Conservation (phyloP, 2,329 filamentous ascomycete species). For the Ceratocystis colombiana region DNA sequence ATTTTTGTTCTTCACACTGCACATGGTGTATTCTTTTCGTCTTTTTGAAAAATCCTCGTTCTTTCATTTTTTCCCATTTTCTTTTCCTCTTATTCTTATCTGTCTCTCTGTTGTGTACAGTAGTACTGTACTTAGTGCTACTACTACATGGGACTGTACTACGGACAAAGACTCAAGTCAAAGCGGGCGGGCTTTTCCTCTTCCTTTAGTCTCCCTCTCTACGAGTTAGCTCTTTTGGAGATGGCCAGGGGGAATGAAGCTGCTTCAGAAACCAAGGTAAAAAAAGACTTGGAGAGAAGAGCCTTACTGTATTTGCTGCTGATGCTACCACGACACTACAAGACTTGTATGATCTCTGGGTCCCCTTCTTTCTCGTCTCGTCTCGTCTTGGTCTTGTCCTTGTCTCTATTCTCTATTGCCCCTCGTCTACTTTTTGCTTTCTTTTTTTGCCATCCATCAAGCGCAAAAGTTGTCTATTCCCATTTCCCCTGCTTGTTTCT, state of each 20-base stretch:
- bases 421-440: neutral
- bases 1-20: neutral
- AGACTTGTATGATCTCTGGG: constrained; percentile 7
- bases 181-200: constrained; percentile 7
- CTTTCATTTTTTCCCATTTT: neutral
- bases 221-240: constrained; percentile 6
- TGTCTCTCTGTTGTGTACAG: neutral
- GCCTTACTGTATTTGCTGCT: too few species aligned
- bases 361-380: neutral
- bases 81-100: neutral
- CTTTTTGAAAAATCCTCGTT: too few species aligned
- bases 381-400: neutral
- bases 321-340: neutral
- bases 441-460: neutral
- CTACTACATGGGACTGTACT: constrained; percentile 13
- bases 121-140: neutral
- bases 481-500: neutral
- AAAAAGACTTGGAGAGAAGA: too few species aligned
- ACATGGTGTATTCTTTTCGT: too few species aligned
- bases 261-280: neutral
- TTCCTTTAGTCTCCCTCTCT: neutral
- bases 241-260: neutral
- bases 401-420: constrained; percentile 8
- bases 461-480: neutral
- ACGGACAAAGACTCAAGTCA: neutral